Percentiles rank a stretch among this genome's conserved stretches.
Conservation (phyloP, 2,329 filamentous ascomycete species). For the Escovopsis weberi region DNA sequence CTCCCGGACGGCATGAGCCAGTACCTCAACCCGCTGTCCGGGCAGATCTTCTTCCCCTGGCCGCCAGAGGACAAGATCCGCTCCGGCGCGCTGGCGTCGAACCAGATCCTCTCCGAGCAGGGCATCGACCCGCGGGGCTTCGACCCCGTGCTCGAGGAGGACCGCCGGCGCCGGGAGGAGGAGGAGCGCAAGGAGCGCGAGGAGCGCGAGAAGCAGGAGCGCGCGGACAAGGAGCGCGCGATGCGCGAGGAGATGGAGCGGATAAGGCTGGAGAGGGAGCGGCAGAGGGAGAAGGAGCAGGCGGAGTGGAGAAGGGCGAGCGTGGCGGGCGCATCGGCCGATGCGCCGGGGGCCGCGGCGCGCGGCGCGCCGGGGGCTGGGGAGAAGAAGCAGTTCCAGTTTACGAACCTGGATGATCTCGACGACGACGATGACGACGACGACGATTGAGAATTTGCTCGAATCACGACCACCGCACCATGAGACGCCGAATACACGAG, state of each 20-base stretch:
- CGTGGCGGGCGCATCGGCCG: constrained; percentile 13
- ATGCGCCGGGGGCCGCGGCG: constrained; percentile 11
- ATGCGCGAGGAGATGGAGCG: constrained; percentile 24
- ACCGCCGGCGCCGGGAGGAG: constrained; percentile 34
- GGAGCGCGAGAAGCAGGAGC: constrained; percentile 30
- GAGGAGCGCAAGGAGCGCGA: constrained; percentile 32
- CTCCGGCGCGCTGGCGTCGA: constrained; percentile 49
- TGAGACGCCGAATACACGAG: background rate
- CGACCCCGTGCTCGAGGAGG: constrained; percentile 41
- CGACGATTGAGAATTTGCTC: constrained; percentile 3
- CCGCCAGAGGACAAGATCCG: constrained; percentile 56
- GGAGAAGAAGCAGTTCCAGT: constrained; percentile 39
- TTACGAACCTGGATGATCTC: constrained; percentile 37
- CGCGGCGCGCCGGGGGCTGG: constrained; percentile 14
- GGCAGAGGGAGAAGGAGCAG: constrained; percentile 26
- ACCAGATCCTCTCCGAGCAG: constrained; percentile 46
- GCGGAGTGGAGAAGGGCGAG: constrained; percentile 27
- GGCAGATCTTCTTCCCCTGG: constrained; percentile 61
- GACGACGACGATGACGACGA: constrained; percentile 34
- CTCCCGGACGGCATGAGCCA: constrained; percentile 35
- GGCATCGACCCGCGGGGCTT: constrained; percentile 47
- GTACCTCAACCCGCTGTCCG: constrained; percentile 40
- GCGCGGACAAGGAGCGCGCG: constrained; percentile 30
- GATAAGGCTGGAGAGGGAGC: constrained; percentile 27
- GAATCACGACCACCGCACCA: background rate